phyloP scores from a whole-genome alignment of 2,329 filamentous ascomycete genomes.

The Ophiosphaerella narmari region DNA sequence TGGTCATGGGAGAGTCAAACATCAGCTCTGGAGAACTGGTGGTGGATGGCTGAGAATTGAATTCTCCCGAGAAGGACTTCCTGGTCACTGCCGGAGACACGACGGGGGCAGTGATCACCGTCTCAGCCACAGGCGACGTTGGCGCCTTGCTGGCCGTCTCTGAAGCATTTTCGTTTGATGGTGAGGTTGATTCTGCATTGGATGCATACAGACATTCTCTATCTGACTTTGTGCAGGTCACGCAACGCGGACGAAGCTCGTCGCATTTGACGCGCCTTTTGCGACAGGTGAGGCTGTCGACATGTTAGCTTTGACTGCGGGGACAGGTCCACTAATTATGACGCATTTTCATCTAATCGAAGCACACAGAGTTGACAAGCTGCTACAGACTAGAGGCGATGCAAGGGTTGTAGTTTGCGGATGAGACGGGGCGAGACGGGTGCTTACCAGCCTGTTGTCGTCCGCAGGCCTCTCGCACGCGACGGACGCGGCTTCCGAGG shows the following conservation, averaged over 20 bases:
- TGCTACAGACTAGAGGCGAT: not conserved
- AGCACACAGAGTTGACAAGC: not conserved
- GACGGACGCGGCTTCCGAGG: conserved; percentile 48
- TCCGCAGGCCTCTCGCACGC: conserved; percentile 51
- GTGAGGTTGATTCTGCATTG: conserved; percentile 9
- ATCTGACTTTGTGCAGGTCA: conserved; percentile 51
- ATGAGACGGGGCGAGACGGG: not conserved
- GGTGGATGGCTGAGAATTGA: conserved; percentile 20
- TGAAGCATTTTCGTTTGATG: conserved; percentile 13
- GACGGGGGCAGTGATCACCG: not conserved
- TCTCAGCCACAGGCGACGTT: conserved; percentile 18
- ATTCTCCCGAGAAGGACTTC: conserved; percentile 23
- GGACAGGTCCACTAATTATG: not conserved
- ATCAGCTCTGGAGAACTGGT: conserved; percentile 36
- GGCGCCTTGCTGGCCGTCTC: conserved; percentile 14
- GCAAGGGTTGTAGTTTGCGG: not conserved
- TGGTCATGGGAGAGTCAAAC: conserved; percentile 38
- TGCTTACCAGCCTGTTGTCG: conserved; percentile 51
- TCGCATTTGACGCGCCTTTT: conserved; percentile 58
- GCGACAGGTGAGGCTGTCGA: conserved; percentile 49
- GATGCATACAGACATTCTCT: conserved; percentile 49
- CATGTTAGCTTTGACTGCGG: not conserved
- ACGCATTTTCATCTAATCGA: not conserved
- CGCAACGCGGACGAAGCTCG: conserved; percentile 52
- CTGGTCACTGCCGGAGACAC: conserved; percentile 23